Evolutionary conservation across 73 alveolate species (phyloP).

Genomic region (Durusdinium trenchii): DNA sequence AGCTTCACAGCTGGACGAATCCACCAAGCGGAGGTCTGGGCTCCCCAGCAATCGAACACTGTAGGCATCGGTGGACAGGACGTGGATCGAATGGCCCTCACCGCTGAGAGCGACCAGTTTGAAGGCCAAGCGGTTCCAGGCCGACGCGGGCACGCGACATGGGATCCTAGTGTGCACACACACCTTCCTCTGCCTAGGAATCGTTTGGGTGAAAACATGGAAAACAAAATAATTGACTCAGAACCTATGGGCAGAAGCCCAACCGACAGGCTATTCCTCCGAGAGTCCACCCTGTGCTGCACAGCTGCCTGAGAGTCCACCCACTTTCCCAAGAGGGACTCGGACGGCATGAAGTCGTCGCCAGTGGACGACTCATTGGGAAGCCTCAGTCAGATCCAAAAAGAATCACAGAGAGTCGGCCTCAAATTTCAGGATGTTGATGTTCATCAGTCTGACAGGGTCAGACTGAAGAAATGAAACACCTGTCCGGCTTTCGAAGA

Average conservation of each 20-base stretch:
- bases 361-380: slow-evolving; percentile 1
- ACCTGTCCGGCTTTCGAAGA: no score
- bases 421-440: no score
- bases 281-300: neutral
- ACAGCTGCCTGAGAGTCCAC: slow-evolving; percentile 60
- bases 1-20: no score
- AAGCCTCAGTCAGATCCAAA: neutral
- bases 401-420: no score
- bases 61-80: slow-evolving; percentile 80
- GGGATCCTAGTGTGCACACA: no score
- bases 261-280: neutral
- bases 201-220: neutral
- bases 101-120: no score
- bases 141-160: no score
- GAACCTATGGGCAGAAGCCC: neutral
- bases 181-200: no score
- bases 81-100: slow-evolving; percentile 67
- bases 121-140: no score
- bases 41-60: neutral
- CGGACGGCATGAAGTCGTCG: slow-evolving; percentile 45
- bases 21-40: neutral
- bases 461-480: no score
- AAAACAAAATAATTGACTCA: neutral
- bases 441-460: no score
- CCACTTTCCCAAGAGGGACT: slow-evolving; percentile 46